Conservation (phyloP, 805 yeast genomes). For the Maudiozyma serrabonitensis region DNA sequence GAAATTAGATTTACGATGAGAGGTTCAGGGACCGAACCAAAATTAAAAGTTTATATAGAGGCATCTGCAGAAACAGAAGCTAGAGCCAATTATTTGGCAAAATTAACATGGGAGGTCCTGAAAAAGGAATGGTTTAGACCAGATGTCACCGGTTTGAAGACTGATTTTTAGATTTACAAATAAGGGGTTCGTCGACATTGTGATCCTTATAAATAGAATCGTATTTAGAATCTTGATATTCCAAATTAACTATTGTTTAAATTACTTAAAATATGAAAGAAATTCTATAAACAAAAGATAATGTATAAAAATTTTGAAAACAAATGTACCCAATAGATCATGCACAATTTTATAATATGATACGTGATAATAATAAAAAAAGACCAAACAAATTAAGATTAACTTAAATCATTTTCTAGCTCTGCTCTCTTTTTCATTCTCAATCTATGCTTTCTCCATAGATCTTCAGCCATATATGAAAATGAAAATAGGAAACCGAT, state of each 20-base stretch:
- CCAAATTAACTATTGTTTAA: not conserved
- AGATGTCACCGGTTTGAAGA: conserved; percentile 32
- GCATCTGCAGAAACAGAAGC: conserved; percentile 44
- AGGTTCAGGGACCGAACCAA: conserved; percentile 96
- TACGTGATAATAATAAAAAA: not conserved
- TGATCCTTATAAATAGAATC: too few relatives aligned
- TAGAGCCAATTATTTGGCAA: conserved; percentile 44
- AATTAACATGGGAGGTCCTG: conserved; percentile 56
- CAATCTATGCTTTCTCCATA: conserved; percentile 5
- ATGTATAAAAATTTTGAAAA: not conserved
- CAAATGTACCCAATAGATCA: not conserved
- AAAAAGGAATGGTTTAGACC: conserved; percentile 64
- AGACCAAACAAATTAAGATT: not conserved
- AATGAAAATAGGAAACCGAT: conserved; percentile 14
- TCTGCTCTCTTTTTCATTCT: not conserved
- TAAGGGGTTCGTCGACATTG: too few relatives aligned
- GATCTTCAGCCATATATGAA: conserved; percentile 9
- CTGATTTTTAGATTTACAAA: conserved; percentile 6
- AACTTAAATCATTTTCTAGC: not conserved
- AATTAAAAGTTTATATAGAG: conserved; percentile 84
- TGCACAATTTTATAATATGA: not conserved
- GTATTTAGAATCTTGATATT: too few relatives aligned
- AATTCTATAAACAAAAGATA: not conserved
- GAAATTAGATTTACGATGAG: conserved; percentile 69
- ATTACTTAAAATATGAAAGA: not conserved